Evolutionary conservation across 257 asterid species (phyloP).

Genomic region (Capsicum chinense): DNA sequence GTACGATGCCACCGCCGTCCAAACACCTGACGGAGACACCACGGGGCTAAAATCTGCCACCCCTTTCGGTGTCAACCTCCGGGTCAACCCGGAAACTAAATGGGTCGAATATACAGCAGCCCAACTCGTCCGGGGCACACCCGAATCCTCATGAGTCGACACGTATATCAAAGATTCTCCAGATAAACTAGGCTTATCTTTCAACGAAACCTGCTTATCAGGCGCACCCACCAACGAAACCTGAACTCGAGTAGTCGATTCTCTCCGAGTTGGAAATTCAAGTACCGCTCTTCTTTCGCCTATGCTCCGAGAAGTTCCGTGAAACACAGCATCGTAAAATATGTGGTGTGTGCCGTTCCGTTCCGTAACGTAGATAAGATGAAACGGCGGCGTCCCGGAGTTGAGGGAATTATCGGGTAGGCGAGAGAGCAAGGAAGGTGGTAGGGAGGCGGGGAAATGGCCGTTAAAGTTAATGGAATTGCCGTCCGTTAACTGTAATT

Average conservation of each 20-base stretch:
- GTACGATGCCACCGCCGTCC: slow-evolving; percentile 90
- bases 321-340: slow-evolving; percentile 56
- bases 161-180: slow-evolving; percentile 69
- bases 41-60: slow-evolving; percentile 90
- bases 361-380: slow-evolving; percentile 74
- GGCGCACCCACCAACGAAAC: slow-evolving; percentile 51
- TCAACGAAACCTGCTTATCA: slow-evolving; percentile 60
- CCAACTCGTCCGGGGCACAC: slow-evolving; percentile 81
- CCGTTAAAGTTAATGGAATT: slow-evolving; percentile 82
- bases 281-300: slow-evolving; percentile 48
- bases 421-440: slow-evolving; percentile 45
- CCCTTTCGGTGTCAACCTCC: slow-evolving; percentile 68
- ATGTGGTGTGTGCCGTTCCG: slow-evolving; percentile 67
- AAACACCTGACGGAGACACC: slow-evolving; percentile 80
- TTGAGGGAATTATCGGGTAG: slow-evolving; percentile 33
- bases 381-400: slow-evolving; percentile 21
- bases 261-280: slow-evolving; percentile 28
- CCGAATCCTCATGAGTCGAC: slow-evolving; percentile 82
- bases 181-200: slow-evolving; percentile 72
- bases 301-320: not conserved
- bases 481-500: slow-evolving; percentile 76
- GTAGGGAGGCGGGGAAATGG: slow-evolving; percentile 54
- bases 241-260: slow-evolving; percentile 48
- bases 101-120: slow-evolving; percentile 85
- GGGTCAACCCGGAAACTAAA: slow-evolving; percentile 58